These are phyloP conservation scores for Coemansia sp. DNA, from an alignment of 192 early-diverging fungal genomes.

Conservation along the genomic window DNA sequence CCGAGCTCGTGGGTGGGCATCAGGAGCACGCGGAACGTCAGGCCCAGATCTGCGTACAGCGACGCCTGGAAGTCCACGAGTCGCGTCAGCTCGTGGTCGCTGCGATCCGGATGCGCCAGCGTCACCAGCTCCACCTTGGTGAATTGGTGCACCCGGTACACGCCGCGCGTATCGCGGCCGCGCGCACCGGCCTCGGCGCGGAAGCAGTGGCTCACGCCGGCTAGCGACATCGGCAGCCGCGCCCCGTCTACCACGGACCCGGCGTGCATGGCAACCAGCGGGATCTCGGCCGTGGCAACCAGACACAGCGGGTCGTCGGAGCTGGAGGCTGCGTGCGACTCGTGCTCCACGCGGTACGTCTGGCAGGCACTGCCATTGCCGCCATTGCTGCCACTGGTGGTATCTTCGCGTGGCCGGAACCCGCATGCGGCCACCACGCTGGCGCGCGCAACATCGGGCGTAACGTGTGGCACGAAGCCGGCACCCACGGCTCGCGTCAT, in stretches of 20 bases:
- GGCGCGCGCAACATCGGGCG: constrained; percentile 81
- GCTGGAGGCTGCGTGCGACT: constrained; percentile 1
- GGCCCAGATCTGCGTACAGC: constrained; percentile 75
- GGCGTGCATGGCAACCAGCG: constrained; percentile 82
- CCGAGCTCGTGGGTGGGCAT: constrained; percentile 95
- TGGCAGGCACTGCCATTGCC: constrained; percentile 73
- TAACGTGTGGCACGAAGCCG: constrained; percentile 77
- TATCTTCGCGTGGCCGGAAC: constrained; percentile 72
- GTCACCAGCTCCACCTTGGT: constrained; percentile 92
- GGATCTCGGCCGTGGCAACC: constrained; percentile 89
- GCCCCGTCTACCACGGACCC: constrained; percentile 60
- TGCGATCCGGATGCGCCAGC: constrained; percentile 63
- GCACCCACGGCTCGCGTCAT: constrained; percentile 68
- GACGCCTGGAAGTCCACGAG: constrained; percentile 72
- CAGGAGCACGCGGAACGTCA: constrained; percentile 76
- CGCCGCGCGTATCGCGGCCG: constrained; percentile 79
- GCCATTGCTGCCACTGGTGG: constrained; percentile 14
- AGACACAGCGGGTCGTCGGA: constrained; percentile 65
- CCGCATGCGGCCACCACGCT: constrained; percentile 85
- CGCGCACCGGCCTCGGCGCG: constrained; percentile 87
- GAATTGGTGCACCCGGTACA: constrained; percentile 95
- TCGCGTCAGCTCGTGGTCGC: constrained; percentile 69
- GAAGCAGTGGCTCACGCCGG: constrained; percentile 85
- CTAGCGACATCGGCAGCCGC: constrained; percentile 73
- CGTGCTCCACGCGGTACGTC: constrained; percentile 72